These are phyloP conservation scores for Tympanopsis confertula DNA, from an alignment of 2,329 filamentous ascomycete species.

Conservation along the genomic window DNA sequence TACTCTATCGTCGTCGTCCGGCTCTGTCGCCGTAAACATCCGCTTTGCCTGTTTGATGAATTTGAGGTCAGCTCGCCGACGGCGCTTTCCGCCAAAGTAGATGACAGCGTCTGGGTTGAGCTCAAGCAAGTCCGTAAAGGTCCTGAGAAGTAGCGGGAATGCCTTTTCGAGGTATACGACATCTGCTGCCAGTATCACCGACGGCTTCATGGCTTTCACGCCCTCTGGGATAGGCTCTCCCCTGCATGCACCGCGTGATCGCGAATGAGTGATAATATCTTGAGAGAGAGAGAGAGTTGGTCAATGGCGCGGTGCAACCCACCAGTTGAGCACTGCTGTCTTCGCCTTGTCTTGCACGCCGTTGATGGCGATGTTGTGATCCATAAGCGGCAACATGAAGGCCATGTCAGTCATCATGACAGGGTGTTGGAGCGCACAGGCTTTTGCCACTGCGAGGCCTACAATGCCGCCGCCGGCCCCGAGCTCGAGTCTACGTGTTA, in stretches of 20 bases:
- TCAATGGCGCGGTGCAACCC: conserved; percentile 15
- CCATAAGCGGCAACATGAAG: conserved; percentile 77
- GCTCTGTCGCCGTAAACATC: conserved; percentile 49
- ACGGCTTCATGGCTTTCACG: conserved; percentile 47
- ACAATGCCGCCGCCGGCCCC: conserved; percentile 87
- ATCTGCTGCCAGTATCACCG: conserved; percentile 84
- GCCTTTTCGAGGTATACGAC: conserved; percentile 96
- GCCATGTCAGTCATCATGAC: conserved; percentile 77
- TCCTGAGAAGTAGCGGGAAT: conserved; percentile 75
- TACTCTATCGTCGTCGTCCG: conserved; percentile 47
- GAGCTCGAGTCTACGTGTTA: conserved; percentile 61
- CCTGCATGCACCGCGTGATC: conserved; percentile 25
- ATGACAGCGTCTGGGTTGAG: conserved; percentile 54
- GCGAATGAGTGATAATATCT: conserved; percentile 7
- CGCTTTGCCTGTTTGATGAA: conserved; percentile 64
- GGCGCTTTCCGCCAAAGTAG: conserved; percentile 90
- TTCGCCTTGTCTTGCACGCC: conserved; percentile 48
- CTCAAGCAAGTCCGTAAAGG: conserved; percentile 62
- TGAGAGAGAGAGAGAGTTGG: conserved; percentile 1
- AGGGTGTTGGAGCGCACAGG: conserved; percentile 38
- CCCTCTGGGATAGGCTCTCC: conserved; percentile 43
- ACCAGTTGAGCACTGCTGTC: conserved; percentile 74
- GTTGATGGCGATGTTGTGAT: conserved; percentile 78
- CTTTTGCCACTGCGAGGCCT: conserved; percentile 49
- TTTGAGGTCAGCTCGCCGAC: conserved; percentile 67